Conservation (phyloP, 371 early-diverging fungal species). For the Syncephalastrum sp. region DNA sequence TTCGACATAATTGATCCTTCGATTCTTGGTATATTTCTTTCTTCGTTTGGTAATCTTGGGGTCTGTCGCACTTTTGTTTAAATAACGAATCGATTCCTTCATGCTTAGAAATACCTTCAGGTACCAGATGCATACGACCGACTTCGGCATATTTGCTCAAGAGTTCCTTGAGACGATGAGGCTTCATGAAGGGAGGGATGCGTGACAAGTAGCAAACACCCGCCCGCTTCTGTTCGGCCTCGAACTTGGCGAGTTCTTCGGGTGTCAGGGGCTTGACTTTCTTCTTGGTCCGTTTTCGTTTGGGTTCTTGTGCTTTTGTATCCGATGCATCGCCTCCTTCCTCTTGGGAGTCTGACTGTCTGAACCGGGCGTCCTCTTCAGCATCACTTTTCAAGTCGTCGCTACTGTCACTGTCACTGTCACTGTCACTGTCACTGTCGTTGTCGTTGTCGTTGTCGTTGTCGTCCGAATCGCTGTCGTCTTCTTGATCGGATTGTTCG, state of each 20-base stretch:
- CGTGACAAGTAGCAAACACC: constrained; percentile 92
- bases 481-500: constrained; percentile 28
- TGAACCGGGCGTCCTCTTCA: background rate
- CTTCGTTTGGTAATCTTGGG: constrained; percentile 55
- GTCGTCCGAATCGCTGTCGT: constrained; percentile 24
- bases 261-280: constrained; percentile 68
- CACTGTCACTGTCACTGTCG: constrained; percentile 18
- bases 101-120: constrained; percentile 60
- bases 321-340: constrained; percentile 10
- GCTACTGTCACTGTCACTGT: constrained; percentile 23
- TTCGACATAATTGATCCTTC: constrained; percentile 83
- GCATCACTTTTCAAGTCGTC: constrained; percentile 15
- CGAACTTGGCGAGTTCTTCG: constrained; percentile 68
- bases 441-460: constrained; percentile 34
- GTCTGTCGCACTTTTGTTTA: constrained; percentile 31
- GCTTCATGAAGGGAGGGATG: constrained; percentile 92
- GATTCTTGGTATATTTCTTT: constrained; percentile 72
- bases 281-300: constrained; percentile 33
- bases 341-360: background rate
- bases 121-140: constrained; percentile 84
- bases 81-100: background rate
- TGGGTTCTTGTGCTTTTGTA: constrained; percentile 7
- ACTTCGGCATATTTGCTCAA: constrained; percentile 75
- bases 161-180: constrained; percentile 71
- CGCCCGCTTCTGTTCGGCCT: constrained; percentile 68